Conservation (phyloP, 495 filamentous ascomycete species). For the Aspergillus coremiiformis region DNA sequence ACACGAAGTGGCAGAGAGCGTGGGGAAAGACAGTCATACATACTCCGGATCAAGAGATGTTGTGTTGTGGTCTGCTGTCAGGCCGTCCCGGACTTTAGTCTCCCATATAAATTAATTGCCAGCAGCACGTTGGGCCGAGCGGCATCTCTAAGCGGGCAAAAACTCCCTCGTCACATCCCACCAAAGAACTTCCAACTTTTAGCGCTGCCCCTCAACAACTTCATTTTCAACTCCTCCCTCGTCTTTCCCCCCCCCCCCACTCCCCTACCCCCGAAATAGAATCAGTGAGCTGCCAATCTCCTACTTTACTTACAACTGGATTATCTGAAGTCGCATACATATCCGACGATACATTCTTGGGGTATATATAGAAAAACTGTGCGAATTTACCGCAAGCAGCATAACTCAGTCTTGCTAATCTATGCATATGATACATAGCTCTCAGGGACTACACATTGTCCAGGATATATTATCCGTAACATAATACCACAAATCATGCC, state of each 20-base stretch:
- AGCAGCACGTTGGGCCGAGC: constrained; percentile 3
- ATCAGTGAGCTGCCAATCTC: background rate
- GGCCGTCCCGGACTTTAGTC: background rate
- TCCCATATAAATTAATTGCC: too few relatives aligned
- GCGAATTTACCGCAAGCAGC: background rate
- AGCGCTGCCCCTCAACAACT: background rate
- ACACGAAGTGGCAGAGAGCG: background rate
- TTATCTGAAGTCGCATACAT: background rate
- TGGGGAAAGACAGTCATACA: constrained; percentile 4
- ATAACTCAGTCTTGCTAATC: background rate
- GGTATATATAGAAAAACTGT: background rate
- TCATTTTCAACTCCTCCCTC: too few relatives aligned
- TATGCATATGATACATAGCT: background rate
- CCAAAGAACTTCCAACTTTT: background rate
- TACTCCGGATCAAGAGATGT: background rate
- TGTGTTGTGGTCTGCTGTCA: background rate
- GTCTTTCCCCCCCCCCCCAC: background rate
- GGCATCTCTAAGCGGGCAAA: constrained; percentile 4
- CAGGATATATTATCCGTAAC: background rate
- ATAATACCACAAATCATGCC: constrained; percentile 37
- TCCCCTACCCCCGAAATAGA: too few relatives aligned
- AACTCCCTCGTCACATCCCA: constrained; percentile 4
- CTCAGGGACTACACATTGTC: background rate
- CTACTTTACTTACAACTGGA: background rate
- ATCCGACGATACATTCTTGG: background rate